Conservation (phyloP, 2,329 filamentous ascomycete genomes). For the Macrophomina phaseolina region DNA sequence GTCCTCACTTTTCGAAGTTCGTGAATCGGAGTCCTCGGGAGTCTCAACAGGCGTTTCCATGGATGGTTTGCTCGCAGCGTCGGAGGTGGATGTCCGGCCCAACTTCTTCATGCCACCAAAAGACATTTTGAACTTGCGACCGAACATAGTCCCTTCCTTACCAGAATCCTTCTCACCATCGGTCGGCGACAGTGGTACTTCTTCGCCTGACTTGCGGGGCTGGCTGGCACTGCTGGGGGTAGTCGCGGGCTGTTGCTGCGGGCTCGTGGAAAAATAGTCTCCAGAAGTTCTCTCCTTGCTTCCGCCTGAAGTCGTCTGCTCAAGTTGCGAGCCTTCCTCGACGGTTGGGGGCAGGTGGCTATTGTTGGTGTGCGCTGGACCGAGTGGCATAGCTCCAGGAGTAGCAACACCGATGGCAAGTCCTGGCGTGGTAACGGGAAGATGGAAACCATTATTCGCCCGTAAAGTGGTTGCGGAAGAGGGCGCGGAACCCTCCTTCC, state of each 20-base stretch:
- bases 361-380: constrained; percentile 36
- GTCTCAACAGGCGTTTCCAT: constrained; percentile 64
- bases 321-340: constrained; percentile 54
- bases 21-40: constrained; percentile 64
- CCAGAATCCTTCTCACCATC: constrained; percentile 38
- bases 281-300: constrained; percentile 64
- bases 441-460: constrained; percentile 64
- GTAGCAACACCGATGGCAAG: constrained; percentile 80
- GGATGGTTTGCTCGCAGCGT: constrained; percentile 41
- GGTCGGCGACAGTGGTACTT: constrained; percentile 47
- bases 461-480: constrained; percentile 60
- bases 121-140: constrained; percentile 80
- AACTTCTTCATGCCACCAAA: constrained; percentile 82
- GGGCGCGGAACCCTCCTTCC: constrained; percentile 47
- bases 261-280: constrained; percentile 78
- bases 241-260: constrained; percentile 53
- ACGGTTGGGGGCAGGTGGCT: constrained; percentile 46
- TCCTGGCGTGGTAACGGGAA: constrained; percentile 72
- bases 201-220: constrained; percentile 32
- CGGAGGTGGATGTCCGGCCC: constrained; percentile 66
- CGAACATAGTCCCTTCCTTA: constrained; percentile 72
- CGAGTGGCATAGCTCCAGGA: constrained; percentile 53
- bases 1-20: constrained; percentile 65
- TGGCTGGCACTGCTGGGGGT: constrained; percentile 36
- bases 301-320: constrained; percentile 62